Base-by-base conservation (phyloP, 768 basidiomycete genomes). In the Podaxis pistillaris region DNA sequence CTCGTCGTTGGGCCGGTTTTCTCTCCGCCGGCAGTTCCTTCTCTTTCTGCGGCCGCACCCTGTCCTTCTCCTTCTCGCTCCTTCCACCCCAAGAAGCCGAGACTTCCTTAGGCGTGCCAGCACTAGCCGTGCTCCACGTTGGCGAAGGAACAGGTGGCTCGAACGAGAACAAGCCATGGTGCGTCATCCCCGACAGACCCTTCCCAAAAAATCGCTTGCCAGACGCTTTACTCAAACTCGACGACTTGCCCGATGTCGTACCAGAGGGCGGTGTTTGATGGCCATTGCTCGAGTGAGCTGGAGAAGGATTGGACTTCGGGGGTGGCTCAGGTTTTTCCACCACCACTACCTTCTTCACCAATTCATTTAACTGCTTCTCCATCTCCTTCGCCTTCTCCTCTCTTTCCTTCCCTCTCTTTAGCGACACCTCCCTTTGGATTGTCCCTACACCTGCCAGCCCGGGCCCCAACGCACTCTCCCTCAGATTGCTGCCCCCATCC, bases 141-240 rank as follows among this genome's bases (percentile, higher is more conserved):
- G 84, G 76, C 2, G 84, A 79, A 17, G 86, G 83, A 2, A 87
- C 84, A 0, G 88, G 81, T 19, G 87, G 86, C 67, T 91, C 89
- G 67, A 91, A 91, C 4, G 83, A 74, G 68, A 91, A 90, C 30
- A 81, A 76, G 8, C 83, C 84, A 70, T 89, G 89, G 0, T 84
- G 80, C 28, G 79, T 74, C 9, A 74, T 66, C 6, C 75, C 70
- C 41, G 68, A 67, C 51, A 68, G 72, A 44, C 65, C 67, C 37
- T 64, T 68, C 54, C 65, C 51, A 50, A 72, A 68, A 47, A 67
- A 71, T 73, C 73, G 67, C 65, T 76, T 79, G 49, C 82, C 81
- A 26, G 80, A 78, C 15, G 79, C 80, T 65, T 82, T 80, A n/a
- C 89, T 83, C 76, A 82, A 79, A 67, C 86, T 88, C 1, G 86